Evolutionary conservation across 192 early-diverging fungal genomes (phyloP).

Genomic region (Coemansia sp.): DNA sequence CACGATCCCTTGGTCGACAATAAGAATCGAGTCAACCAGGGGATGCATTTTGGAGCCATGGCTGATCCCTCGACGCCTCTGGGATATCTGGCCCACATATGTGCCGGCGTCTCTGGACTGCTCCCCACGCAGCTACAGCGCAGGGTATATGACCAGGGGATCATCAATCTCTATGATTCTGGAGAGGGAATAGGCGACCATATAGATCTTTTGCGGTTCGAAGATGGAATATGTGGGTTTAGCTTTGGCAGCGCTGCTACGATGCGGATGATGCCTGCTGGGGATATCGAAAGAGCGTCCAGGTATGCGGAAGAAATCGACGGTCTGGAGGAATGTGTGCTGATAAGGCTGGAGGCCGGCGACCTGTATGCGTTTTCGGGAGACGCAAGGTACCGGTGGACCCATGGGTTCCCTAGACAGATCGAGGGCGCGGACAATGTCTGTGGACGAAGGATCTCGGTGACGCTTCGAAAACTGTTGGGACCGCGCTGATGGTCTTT

Average conservation of each 20-base stretch:
- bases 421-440: slow-evolving; percentile 22
- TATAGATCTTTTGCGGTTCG: slow-evolving; percentile 57
- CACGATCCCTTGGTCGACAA: too few species aligned
- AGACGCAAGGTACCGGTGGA: slow-evolving; percentile 54
- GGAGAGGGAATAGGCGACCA: slow-evolving; percentile 58
- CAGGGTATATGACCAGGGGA: slow-evolving; percentile 50
- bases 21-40: slow-evolving; percentile 26
- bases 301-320: slow-evolving; percentile 12
- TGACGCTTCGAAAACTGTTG: slow-evolving; percentile 32
- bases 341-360: slow-evolving; percentile 35
- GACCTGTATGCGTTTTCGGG: slow-evolving; percentile 51
- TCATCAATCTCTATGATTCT: slow-evolving; percentile 54
- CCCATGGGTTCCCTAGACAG: slow-evolving; percentile 51
- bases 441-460: slow-evolving; percentile 20
- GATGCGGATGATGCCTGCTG: slow-evolving; percentile 42
- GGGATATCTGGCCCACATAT: slow-evolving; percentile 10
- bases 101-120: background rate
- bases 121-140: background rate
- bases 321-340: background rate
- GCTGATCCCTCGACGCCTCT: slow-evolving; percentile 16
- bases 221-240: slow-evolving; percentile 52
- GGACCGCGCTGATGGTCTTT: too few species aligned
- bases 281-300: slow-evolving; percentile 1
- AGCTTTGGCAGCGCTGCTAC: slow-evolving; percentile 37
- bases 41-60: slow-evolving; percentile 38